A percentile compares a stretch with the other conserved stretches of the same genome.
Conservation (phyloP, 2,329 filamentous ascomycete genomes). For the Fusarium gaditjirri region DNA sequence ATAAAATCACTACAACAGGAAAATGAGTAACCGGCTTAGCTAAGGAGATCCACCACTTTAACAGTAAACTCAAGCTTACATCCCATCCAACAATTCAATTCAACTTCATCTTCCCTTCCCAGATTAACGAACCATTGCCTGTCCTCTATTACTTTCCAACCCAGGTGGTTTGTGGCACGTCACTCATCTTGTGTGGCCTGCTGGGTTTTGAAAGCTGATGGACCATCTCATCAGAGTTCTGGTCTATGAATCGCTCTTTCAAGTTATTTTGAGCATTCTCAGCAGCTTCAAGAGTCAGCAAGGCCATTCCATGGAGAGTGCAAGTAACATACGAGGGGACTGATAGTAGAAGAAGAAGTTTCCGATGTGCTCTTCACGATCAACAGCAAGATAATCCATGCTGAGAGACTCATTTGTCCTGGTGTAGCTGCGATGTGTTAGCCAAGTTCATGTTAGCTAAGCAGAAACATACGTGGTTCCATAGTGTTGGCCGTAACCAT, state of each 20-base stretch:
- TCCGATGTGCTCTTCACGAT: neutral
- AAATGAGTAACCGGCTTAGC: neutral
- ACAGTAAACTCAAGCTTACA: too few species aligned
- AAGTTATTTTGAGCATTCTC: neutral
- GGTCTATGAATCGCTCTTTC: fast-evolving
- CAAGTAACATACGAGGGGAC: fast-evolving
- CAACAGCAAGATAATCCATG: too few species aligned
- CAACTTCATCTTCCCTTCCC: fast-evolving
- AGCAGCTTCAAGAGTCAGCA: neutral
- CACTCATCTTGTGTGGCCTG: neutral
- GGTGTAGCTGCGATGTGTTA: neutral
- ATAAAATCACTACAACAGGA: fast-evolving
- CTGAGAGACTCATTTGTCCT: neutral
- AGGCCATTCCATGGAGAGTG: fast-evolving
- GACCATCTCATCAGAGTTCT: fast-evolving
- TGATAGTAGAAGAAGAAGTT: neutral
- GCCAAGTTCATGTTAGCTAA: neutral
- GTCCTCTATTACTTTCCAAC: neutral
- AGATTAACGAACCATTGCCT: fast-evolving
- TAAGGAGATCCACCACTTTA: neutral
- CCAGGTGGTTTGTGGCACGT: fast-evolving
- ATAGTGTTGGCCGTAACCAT: neutral
- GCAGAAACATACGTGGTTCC: neutral
- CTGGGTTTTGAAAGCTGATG: neutral
- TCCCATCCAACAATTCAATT: fast-evolving